Percentiles rank a stretch among this genome's conserved stretches.
Evolutionary conservation across 805 yeast species (phyloP).

Genomic region (Millerozyma acaciae): DNA sequence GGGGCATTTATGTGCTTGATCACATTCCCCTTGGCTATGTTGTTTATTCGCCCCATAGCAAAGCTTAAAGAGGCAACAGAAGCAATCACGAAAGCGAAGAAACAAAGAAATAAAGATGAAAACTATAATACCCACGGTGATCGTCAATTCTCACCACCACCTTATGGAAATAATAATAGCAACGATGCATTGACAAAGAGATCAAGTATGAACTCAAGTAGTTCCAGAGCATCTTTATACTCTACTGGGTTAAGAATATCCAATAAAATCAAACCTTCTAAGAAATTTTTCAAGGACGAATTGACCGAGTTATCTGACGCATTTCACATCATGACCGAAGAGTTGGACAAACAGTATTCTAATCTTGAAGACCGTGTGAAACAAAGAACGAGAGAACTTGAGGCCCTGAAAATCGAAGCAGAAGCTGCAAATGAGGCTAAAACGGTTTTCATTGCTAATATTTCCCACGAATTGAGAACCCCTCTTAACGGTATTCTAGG

Average conservation of each 20-base stretch:
- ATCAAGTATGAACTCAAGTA: constrained; percentile 27
- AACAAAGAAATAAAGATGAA: constrained; percentile 16
- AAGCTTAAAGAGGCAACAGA: constrained; percentile 81
- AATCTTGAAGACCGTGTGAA: constrained; percentile 85
- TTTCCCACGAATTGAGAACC: constrained; percentile 71
- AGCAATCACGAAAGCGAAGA: constrained; percentile 48
- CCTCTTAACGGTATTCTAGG: constrained; percentile 96
- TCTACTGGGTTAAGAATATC: constrained; percentile 40
- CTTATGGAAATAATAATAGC: constrained; percentile 1
- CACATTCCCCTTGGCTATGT: constrained; percentile 82
- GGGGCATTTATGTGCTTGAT: constrained; percentile 69
- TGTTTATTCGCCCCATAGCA: constrained; percentile 80
- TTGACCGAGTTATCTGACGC: constrained; percentile 83
- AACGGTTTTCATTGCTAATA: constrained; percentile 45
- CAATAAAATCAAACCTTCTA: constrained; percentile 29
- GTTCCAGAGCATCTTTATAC: constrained; percentile 35
- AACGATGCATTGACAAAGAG: constrained; percentile 27
- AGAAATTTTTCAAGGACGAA: constrained; percentile 70
- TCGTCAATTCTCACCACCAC: constrained; percentile 14
- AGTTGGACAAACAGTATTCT: constrained; percentile 76
- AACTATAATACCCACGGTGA: constrained; percentile 8
- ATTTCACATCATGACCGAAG: constrained; percentile 88
- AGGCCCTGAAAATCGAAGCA: constrained; percentile 82
- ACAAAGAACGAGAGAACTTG: constrained; percentile 82
- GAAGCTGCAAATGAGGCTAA: constrained; percentile 96